These are phyloP conservation scores for Ophiosphaerella korrae DNA, from an alignment of 2,329 filamentous ascomycete genomes.

Conservation along the genomic window DNA sequence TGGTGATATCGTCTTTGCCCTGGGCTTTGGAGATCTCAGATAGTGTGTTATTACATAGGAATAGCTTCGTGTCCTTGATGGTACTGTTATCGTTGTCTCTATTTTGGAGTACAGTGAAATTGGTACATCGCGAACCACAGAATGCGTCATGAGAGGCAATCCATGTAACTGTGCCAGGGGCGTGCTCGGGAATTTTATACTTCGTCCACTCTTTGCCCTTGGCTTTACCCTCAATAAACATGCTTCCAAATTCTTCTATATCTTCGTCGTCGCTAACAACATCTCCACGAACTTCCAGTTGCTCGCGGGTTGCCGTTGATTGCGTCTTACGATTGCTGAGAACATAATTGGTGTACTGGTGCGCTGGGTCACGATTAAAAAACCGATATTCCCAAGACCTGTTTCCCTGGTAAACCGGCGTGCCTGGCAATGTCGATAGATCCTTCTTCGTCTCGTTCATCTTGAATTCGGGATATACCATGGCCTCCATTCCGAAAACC, in stretches of 20 bases:
- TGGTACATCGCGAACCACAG: slow-evolving; percentile 42
- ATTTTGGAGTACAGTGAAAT: slow-evolving; percentile 38
- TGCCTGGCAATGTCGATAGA: slow-evolving; percentile 26
- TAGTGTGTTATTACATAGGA: slow-evolving; percentile 37
- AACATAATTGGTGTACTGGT: slow-evolving; percentile 35
- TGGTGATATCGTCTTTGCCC: slow-evolving; percentile 26
- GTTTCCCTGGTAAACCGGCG: slow-evolving; percentile 31
- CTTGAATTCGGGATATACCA: slow-evolving; percentile 24
- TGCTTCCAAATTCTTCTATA: not conserved
- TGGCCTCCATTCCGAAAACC: slow-evolving; percentile 36
- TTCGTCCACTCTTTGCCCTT: slow-evolving; percentile 14
- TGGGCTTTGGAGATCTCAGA: slow-evolving; percentile 8
- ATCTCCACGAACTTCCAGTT: slow-evolving; percentile 19
- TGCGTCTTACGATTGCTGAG: slow-evolving; percentile 29
- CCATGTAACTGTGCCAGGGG: slow-evolving; percentile 31
- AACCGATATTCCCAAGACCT: slow-evolving; percentile 37
- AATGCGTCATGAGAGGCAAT: slow-evolving; percentile 18
- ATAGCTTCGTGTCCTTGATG: slow-evolving; percentile 22
- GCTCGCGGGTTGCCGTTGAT: slow-evolving; percentile 25
- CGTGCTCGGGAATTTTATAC: slow-evolving; percentile 20
- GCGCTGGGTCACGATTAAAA: slow-evolving; percentile 38
- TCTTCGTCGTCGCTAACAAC: not conserved
- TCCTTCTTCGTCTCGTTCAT: slow-evolving; percentile 21
- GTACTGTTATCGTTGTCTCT: slow-evolving; percentile 4
- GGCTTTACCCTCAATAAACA: slow-evolving; percentile 23